Evolutionary conservation across 2,329 filamentous ascomycete genomes (phyloP), one percentile per base, ranked within the genome.

Genomic region (Pyrenophora tritici-repentis): DNA sequence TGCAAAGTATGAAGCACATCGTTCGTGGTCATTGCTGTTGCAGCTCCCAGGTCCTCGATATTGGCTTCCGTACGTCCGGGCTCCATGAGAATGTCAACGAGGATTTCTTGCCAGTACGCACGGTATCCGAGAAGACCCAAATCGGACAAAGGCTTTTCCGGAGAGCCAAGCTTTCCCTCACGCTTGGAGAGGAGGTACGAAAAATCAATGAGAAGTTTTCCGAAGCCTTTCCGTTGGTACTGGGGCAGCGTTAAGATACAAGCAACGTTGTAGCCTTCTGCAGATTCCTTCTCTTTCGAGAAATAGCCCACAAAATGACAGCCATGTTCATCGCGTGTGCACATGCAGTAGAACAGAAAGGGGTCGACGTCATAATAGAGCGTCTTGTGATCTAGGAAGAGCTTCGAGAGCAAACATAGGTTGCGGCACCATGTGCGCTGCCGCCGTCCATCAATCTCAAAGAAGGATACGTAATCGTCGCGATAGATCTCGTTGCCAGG

Each of bases 321-420:
- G 12, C 94, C 94, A 64, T 91, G 87, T 42, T 96, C 91, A 58
- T 92, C 90, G 61, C 89, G 86, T 34, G 87, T 88, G 20, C 90
- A 90, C 93, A 99, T 97, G 73, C 96, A 93, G 75, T 99, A 99
- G 78, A 99, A 99, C 31, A 99, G 78, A 71, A 99, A 99, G 0
- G 94, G 94, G 59, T 99, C 94, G n/a, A 99, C 94, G 65, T 99
- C 94, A 77, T 99, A 99, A 79, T 97, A 99, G 6, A 99, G 85
- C 4, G 94, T 97, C 75, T 99, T 99, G 73, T 97, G 95, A 61
- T 96, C 94, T 32, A 99, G 82, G 71, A 99, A 99, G 76, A 97
- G 90, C 69, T 99, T 99, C 17, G 89, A 94, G 13, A 99, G 80
- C 8, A 99, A 79, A 73, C 94, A 99, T 4, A 99, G 82, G 63